phyloP scores from a whole-genome alignment of 345 rosid genomes.

The Hypericum perforatum region DNA sequence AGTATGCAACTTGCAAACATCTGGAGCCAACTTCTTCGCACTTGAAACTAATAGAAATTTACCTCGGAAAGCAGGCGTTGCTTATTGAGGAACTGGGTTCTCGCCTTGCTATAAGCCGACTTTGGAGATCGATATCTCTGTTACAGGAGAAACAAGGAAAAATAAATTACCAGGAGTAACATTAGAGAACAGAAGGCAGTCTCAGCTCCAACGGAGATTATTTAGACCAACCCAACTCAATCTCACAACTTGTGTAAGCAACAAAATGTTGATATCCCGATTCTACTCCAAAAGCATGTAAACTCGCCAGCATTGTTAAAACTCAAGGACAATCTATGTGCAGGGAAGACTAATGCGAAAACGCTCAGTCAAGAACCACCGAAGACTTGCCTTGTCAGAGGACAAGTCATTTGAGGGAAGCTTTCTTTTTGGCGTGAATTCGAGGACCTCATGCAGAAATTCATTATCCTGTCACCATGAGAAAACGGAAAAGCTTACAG shows the following conservation, averaged over 20 bases:
- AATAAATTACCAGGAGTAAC: no score
- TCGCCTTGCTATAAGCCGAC: conserved; percentile 65
- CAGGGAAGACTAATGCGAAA: no score
- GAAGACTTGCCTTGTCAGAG: no score
- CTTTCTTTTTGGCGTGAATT: conserved; percentile 60
- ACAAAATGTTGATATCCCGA: no score
- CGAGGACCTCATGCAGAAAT: conserved; percentile 66
- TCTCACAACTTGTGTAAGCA: no score
- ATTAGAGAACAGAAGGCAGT: no score
- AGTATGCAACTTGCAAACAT: not conserved
- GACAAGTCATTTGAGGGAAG: not conserved
- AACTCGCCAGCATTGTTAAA: no score
- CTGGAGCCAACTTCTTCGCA: not conserved
- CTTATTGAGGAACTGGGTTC: conserved; percentile 73
- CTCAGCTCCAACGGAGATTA: no score
- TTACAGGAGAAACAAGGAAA: conserved; percentile 23
- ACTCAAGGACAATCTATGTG: no score
- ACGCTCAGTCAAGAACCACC: no score
- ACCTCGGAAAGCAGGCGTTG: conserved; percentile 82
- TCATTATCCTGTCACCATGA: conserved; percentile 57
- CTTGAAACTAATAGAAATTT: not conserved
- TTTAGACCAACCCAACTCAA: no score
- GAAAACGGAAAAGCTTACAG: not conserved
- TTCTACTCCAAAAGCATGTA: no score
- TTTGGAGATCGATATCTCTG: conserved; percentile 60